Evolutionary conservation across 179 eudicot species (phyloP).

Genomic region (Beta corolliflora): DNA sequence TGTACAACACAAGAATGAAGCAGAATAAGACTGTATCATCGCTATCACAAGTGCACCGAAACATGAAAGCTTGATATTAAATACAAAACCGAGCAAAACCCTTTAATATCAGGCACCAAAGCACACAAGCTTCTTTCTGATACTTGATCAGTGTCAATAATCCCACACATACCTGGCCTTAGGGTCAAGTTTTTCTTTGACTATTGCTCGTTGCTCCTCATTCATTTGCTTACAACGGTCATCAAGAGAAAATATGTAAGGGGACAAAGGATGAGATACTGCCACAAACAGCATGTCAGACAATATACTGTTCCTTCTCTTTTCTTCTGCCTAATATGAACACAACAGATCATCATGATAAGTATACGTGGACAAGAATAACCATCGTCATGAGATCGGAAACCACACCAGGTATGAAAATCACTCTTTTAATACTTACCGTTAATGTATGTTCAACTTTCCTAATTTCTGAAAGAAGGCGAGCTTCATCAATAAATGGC

Average conservation of each 20-base stretch:
- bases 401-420: not conserved
- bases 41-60: constrained; percentile 2
- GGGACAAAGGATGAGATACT: constrained; percentile 78
- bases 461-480: constrained; percentile 86
- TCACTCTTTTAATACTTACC: constrained; percentile 41
- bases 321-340: constrained; percentile 69
- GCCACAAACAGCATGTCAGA: constrained; percentile 80
- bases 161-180: constrained; percentile 63
- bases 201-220: constrained; percentile 47
- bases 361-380: not conserved
- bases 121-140: not conserved
- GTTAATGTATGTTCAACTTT: constrained; percentile 85
- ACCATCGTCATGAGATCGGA: not conserved
- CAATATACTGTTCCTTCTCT: constrained; percentile 80
- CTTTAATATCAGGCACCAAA: not conserved
- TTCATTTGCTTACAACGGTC: constrained; percentile 76
- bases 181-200: constrained; percentile 70
- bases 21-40: not conserved
- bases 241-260: constrained; percentile 81
- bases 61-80: not conserved
- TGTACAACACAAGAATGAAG: not conserved
- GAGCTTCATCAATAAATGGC: constrained; percentile 91
- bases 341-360: constrained; percentile 17
- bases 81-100: not conserved
- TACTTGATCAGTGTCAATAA: not conserved